Evolutionary conservation across 768 basidiomycete genomes (phyloP).

Genomic region (Astraeus odoratus): DNA sequence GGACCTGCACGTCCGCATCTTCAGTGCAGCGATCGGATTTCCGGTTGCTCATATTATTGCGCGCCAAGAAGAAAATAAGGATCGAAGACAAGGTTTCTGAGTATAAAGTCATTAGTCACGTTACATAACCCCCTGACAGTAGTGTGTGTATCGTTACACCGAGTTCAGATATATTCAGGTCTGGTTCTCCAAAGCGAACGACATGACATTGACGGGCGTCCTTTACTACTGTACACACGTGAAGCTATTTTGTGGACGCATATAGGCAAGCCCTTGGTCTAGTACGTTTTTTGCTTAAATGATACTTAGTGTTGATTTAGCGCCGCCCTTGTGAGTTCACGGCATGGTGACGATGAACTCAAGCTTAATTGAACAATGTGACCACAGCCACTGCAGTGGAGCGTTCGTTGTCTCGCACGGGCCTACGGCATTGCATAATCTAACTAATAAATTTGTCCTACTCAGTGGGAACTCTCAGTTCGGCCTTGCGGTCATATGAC

Average conservation of each 20-base stretch:
- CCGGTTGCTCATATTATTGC: background rate
- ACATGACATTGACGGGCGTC: background rate
- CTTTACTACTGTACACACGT: too few relatives aligned
- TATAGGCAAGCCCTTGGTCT: background rate
- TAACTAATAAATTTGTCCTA: background rate
- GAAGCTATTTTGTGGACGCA: too few relatives aligned
- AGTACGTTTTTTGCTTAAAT: background rate
- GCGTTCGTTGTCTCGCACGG: background rate
- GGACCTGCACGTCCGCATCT: background rate
- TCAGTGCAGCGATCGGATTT: background rate
- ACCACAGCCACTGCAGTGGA: too few relatives aligned
- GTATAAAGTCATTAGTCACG: conserved; percentile 1
- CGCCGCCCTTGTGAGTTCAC: background rate
- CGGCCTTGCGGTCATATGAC: background rate
- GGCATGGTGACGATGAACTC: background rate
- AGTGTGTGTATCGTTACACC: conserved; percentile 11
- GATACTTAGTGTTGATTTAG: background rate
- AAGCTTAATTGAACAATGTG: background rate
- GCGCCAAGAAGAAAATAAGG: background rate
- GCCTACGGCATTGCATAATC: background rate
- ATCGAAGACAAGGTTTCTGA: conserved; percentile 11
- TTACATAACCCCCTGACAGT: background rate
- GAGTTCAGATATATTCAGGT: conserved; percentile 23
- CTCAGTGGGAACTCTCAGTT: too few relatives aligned
- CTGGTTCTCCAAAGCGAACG: background rate